These are phyloP conservation scores for Paramecium caudatum DNA, from an alignment of 73 alveolate genomes.

Conservation along the genomic window DNA sequence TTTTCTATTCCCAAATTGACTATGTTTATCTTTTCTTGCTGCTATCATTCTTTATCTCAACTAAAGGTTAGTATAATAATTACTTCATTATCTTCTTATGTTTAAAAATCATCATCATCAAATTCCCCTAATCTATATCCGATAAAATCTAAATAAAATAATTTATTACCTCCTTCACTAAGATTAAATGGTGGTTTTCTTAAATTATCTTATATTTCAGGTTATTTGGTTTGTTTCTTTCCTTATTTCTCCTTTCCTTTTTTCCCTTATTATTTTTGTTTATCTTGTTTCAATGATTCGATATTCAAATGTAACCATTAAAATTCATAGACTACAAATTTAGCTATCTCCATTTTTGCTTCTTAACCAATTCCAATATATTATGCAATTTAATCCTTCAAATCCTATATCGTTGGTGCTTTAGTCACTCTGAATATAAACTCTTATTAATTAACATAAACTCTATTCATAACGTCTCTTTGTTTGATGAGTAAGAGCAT, in stretches of 20 bases:
- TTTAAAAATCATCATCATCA: slow-evolving; percentile 52
- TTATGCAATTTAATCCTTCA: neutral
- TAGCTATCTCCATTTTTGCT: slow-evolving; percentile 12
- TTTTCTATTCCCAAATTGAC: neutral
- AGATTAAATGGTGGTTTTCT: slow-evolving; percentile 15
- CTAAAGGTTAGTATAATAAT: neutral
- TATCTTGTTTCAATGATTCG: neutral
- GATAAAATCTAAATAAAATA: slow-evolving; percentile 9
- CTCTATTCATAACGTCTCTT: slow-evolving; percentile 18
- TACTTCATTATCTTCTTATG: slow-evolving; percentile 62
- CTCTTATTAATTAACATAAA: neutral
- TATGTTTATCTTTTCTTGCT: slow-evolving; percentile 32
- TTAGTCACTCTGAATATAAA: neutral
- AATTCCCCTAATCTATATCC: slow-evolving; percentile 46
- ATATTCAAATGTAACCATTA: slow-evolving; percentile 33
- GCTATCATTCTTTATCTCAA: slow-evolving; percentile 36
- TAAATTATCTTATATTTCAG: neutral
- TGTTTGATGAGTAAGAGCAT: slow-evolving; percentile 7
- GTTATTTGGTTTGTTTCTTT: neutral
- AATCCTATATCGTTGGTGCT: neutral
- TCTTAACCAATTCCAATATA: neutral
- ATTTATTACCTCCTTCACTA: slow-evolving; percentile 39
- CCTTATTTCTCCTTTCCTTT: neutral
- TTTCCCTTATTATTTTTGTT: neutral
- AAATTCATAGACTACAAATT: slow-evolving; percentile 31